A percentile compares a stretch with the other conserved stretches of the same genome.
phyloP scores from a whole-genome alignment of 2,329 filamentous ascomycete species.

The Ceratocystiopsis brevicomis region DNA sequence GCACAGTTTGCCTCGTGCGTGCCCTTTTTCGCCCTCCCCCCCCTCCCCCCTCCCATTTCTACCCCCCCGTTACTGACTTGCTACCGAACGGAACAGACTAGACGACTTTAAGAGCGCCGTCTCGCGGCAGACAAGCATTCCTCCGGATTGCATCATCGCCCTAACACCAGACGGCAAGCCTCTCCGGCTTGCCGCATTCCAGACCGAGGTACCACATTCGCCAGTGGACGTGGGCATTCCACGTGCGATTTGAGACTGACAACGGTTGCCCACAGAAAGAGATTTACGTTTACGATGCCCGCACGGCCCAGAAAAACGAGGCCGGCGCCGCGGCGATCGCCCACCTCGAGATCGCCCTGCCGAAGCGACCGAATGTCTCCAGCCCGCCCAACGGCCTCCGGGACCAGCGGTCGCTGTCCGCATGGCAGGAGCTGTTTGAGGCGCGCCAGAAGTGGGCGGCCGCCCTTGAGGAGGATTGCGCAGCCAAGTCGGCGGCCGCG shows the following conservation, averaged over 20 bases:
- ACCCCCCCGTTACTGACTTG: not conserved
- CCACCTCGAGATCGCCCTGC: slow-evolving; percentile 28
- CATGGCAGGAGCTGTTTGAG: slow-evolving; percentile 80
- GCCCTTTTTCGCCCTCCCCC: not conserved
- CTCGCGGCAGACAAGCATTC: slow-evolving; percentile 52
- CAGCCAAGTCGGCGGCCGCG: slow-evolving; percentile 40
- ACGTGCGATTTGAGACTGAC: not conserved
- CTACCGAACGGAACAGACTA: slow-evolving; percentile 33
- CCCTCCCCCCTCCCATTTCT: not conserved
- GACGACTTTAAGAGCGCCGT: slow-evolving; percentile 78
- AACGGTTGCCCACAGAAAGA: slow-evolving; percentile 42
- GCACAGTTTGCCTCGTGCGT: slow-evolving; percentile 54
- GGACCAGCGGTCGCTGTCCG: slow-evolving; percentile 58
- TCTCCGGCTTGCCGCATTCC: slow-evolving; percentile 60
- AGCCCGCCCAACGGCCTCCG: slow-evolving; percentile 66
- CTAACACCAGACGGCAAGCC: slow-evolving; percentile 73
- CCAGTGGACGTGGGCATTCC: too few species aligned
- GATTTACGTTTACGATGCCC: slow-evolving; percentile 81
- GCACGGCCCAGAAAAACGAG: slow-evolving; percentile 42
- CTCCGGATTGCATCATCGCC: slow-evolving; percentile 62
- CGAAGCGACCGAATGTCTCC: slow-evolving; percentile 37
- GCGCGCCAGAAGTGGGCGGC: slow-evolving; percentile 65
- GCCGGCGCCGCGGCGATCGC: slow-evolving; percentile 24
- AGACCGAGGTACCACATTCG: slow-evolving; percentile 46
- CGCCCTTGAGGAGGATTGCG: slow-evolving; percentile 49